These are phyloP conservation scores for Cadophora luteo-olivacea DNA, from an alignment of 2,329 filamentous ascomycete genomes.

Conservation along the genomic window DNA sequence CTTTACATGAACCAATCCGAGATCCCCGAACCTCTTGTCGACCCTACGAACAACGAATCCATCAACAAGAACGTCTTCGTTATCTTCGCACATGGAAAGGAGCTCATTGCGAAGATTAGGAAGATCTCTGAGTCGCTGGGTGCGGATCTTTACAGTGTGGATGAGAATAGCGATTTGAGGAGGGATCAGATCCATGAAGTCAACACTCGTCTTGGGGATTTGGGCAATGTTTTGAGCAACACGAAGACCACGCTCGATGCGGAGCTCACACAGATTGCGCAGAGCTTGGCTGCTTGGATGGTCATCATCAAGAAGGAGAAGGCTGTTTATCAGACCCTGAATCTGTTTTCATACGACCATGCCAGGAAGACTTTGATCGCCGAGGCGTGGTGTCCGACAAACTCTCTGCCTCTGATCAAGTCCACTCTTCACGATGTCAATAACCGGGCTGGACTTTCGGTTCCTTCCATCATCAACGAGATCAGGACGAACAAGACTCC, in stretches of 20 bases:
- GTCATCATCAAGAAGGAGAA: constrained; percentile 98
- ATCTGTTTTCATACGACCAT: constrained; percentile 95
- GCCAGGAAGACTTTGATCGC: constrained; percentile 95
- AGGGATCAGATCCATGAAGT: constrained; percentile 97
- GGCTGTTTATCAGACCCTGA: constrained; percentile 93
- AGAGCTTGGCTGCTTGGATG: constrained; percentile 95
- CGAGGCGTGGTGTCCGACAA: constrained; percentile 96
- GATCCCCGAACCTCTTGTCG: constrained; percentile 90
- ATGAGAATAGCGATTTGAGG: constrained; percentile 95
- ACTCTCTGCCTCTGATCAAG: constrained; percentile 87
- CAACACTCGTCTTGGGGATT: constrained; percentile 89
- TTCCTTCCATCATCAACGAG: constrained; percentile 98
- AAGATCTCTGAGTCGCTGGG: constrained; percentile 98
- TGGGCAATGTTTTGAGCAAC: constrained; percentile 91
- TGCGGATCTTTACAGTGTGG: constrained; percentile 93
- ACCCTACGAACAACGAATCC: constrained; percentile 90
- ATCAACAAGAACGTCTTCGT: constrained; percentile 98
- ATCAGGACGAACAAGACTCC: constrained; percentile 97
- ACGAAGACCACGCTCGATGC: constrained; percentile 94
- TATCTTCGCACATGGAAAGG: constrained; percentile 98
- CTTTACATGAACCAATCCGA: constrained; percentile 99
- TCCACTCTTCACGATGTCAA: constrained; percentile 96
- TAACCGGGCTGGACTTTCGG: constrained; percentile 92
- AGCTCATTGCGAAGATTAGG: constrained; percentile 97
- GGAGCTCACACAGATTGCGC: constrained; percentile 91